A percentile compares a stretch with the other conserved stretches of the same genome.
Conservation (phyloP, 345 rosid species). For the Turnera subulata region DNA sequence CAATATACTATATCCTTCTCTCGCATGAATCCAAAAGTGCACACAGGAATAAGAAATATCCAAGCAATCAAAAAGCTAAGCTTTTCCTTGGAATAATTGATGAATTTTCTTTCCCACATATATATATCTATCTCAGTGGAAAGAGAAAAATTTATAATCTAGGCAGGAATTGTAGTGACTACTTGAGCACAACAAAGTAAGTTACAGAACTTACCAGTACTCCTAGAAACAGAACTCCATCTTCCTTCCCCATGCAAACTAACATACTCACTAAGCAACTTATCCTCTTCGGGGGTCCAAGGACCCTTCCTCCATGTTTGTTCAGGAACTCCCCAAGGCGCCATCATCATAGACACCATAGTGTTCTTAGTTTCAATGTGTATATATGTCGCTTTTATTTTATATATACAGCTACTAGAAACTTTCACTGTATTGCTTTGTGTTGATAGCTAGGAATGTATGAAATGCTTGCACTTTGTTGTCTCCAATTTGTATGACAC, state of each 20-base stretch:
- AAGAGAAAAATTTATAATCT: background rate
- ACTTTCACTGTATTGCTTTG: slow-evolving; percentile 1
- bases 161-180: background rate
- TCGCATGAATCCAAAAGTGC: too few species aligned
- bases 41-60: too few species aligned
- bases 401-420: too few species aligned
- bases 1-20: too few species aligned
- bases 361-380: too few species aligned
- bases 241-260: slow-evolving; percentile 66
- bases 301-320: slow-evolving; percentile 79
- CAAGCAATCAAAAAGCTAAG: too few species aligned
- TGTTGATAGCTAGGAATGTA: background rate
- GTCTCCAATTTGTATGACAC: slow-evolving; percentile 35
- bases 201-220: slow-evolving; percentile 41
- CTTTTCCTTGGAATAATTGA: too few species aligned
- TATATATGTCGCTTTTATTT: too few species aligned
- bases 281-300: slow-evolving; percentile 85
- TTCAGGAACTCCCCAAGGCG: slow-evolving; percentile 42
- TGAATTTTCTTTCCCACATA: too few species aligned
- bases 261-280: slow-evolving; percentile 54
- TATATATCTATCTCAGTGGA: background rate
- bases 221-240: slow-evolving; percentile 71
- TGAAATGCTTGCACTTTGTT: background rate
- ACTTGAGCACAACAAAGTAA: background rate
- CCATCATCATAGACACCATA: slow-evolving; percentile 28